Evolutionary conservation across 1,284 basidiomycete genomes (phyloP).

Genomic region (Fistulina hepatica): DNA sequence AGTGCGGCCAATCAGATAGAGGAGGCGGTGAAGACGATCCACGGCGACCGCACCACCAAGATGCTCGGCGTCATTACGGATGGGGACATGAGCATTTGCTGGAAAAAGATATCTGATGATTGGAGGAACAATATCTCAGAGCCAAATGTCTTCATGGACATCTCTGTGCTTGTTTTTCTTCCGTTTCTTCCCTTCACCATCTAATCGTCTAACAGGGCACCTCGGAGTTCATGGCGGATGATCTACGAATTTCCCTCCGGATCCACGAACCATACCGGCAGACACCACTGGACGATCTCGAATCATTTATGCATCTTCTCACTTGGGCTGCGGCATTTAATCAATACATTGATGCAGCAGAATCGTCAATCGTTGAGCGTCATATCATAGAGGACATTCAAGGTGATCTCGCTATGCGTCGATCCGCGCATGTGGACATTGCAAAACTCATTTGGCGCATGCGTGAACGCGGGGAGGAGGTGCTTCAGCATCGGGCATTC

Average conservation of each 20-base stretch:
- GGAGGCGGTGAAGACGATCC: neutral
- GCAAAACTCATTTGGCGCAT: no score
- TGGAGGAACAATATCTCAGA: slow-evolving; percentile 6
- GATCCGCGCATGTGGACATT: no score
- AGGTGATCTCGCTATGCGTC: no score
- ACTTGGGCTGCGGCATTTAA: no score
- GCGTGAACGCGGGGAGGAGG: no score
- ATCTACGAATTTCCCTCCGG: slow-evolving; percentile 2
- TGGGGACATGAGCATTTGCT: slow-evolving; percentile 8
- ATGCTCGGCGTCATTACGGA: slow-evolving; percentile 5
- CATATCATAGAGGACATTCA: no score
- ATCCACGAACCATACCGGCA: neutral
- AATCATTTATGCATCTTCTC: slow-evolving; percentile 9
- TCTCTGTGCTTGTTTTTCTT: slow-evolving; percentile 1
- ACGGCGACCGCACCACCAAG: neutral
- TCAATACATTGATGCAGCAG: no score
- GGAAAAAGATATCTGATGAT: no score
- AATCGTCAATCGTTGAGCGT: no score
- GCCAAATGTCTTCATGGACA: neutral
- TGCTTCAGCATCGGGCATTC: no score
- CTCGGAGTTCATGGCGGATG: slow-evolving; percentile 7
- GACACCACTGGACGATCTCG: slow-evolving; percentile 7
- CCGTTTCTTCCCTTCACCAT: neutral
- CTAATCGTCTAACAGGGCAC: slow-evolving; percentile 1
- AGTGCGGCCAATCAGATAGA: neutral